Evolutionary conservation across 805 yeast species (phyloP).

Genomic region (Alloascoidea hylecoeti): DNA sequence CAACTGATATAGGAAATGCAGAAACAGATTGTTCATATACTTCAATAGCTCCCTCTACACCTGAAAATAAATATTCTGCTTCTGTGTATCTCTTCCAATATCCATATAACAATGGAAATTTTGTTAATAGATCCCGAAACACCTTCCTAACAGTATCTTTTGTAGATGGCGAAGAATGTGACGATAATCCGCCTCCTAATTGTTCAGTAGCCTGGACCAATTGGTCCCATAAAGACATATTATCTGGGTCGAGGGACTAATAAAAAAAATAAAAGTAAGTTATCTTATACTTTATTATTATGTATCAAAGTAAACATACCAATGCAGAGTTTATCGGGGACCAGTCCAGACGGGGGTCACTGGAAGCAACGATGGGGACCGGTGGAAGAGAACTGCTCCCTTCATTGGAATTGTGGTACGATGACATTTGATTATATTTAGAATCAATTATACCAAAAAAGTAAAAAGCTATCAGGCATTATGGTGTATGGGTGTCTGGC

Average conservation of each 20-base stretch:
- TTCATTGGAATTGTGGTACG: too few species aligned
- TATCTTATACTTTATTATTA: too few species aligned
- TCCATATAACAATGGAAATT: conserved; percentile 22
- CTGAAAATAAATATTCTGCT: conserved; percentile 17
- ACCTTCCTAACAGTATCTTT: conserved; percentile 13
- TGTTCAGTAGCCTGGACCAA: conserved; percentile 14
- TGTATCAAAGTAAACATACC: too few species aligned
- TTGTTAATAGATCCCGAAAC: conserved; percentile 15
- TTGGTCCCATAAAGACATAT: conserved; percentile 18
- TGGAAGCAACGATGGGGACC: too few species aligned
- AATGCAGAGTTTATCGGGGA: too few species aligned
- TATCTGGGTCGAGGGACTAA: conserved; percentile 12
- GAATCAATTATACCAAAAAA: too few species aligned
- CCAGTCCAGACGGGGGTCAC: too few species aligned
- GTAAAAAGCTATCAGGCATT: too few species aligned
- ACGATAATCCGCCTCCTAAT: conserved; percentile 16
- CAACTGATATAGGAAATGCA: conserved; percentile 15
- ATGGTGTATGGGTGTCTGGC: too few species aligned
- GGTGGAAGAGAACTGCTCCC: too few species aligned
- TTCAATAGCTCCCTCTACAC: conserved; percentile 15
- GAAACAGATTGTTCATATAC: conserved; percentile 20
- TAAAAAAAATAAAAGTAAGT: neutral
- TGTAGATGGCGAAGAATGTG: conserved; percentile 13
- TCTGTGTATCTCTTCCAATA: conserved; percentile 27
- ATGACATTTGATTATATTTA: too few species aligned